These are phyloP conservation scores for Corchorus olitorius DNA, from an alignment of 345 rosid genomes.

Conservation along the genomic window DNA sequence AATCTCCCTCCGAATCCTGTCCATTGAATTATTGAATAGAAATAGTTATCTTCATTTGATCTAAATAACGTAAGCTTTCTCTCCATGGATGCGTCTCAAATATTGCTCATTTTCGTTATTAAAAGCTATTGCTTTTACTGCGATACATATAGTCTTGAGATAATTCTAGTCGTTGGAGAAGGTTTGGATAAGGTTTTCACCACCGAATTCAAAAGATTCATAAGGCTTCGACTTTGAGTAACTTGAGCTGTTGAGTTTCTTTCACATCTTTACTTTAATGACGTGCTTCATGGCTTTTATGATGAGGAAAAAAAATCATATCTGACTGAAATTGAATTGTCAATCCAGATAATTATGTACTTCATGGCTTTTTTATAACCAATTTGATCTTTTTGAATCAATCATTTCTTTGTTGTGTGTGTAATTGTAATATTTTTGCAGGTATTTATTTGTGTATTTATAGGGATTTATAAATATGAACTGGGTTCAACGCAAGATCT, in stretches of 20 bases:
- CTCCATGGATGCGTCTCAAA: neutral
- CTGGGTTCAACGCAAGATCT: slow-evolving; percentile 94
- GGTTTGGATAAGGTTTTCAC: no score
- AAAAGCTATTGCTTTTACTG: neutral
- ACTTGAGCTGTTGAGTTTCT: neutral
- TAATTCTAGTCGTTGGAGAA: neutral
- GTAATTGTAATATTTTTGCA: neutral
- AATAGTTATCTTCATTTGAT: neutral
- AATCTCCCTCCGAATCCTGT: slow-evolving; percentile 2
- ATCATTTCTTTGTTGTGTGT: neutral
- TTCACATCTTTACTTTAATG: neutral
- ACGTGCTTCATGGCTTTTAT: neutral
- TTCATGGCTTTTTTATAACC: neutral
- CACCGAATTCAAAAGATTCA: neutral
- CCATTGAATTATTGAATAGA: neutral
- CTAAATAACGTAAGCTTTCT: neutral
- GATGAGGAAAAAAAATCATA: neutral
- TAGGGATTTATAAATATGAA: slow-evolving; percentile 57
- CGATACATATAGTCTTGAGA: neutral
- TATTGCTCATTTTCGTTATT: neutral
- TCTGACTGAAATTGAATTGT: neutral
- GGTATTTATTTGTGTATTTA: neutral
- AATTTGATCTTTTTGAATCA: neutral
- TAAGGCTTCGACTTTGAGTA: neutral
- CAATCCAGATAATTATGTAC: neutral